A percentile compares a stretch with the other conserved stretches of the same genome.
phyloP scores from a whole-genome alignment of 768 basidiomycete species.

The Amanita rimosa region DNA sequence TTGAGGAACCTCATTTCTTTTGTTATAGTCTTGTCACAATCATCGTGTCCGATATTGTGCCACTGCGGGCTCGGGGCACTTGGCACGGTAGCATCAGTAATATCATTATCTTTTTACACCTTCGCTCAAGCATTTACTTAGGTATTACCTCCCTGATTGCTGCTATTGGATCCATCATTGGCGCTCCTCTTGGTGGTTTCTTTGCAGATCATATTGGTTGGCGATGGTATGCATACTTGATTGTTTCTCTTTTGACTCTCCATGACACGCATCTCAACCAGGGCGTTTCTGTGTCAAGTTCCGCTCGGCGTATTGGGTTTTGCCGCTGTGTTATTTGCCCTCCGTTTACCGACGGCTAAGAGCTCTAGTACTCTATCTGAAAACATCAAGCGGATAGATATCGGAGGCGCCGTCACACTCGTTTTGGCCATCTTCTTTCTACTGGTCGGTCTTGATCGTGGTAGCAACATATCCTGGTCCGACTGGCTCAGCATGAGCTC shows the following conservation, averaged over 20 bases:
- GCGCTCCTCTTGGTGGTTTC: conserved; percentile 55
- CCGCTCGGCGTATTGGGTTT: conserved; percentile 49
- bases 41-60: conserved; percentile 55
- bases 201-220: conserved; percentile 56
- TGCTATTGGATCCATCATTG: conserved; percentile 36
- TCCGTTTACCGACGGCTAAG: conserved; percentile 37
- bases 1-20: not conserved
- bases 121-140: not conserved
- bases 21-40: conserved; percentile 47
- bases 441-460: conserved; percentile 45
- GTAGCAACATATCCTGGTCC: conserved; percentile 37
- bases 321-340: conserved; percentile 35
- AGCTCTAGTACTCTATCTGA: conserved; percentile 26
- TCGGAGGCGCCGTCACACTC: conserved; percentile 43
- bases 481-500: conserved; percentile 25
- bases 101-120: not conserved
- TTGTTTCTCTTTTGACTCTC: too few species aligned
- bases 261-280: conserved; percentile 9
- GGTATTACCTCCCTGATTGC: too few species aligned
- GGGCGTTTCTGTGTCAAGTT: conserved; percentile 52
- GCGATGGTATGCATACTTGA: conserved; percentile 37
- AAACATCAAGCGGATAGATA: conserved; percentile 54
- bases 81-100: conserved; percentile 43
- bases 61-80: conserved; percentile 49
- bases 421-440: conserved; percentile 47